A percentile compares a stretch with the other conserved stretches of the same genome.
Evolutionary conservation across 2,329 filamentous ascomycete species (phyloP).

Genomic region (Fusarium tuaranense): DNA sequence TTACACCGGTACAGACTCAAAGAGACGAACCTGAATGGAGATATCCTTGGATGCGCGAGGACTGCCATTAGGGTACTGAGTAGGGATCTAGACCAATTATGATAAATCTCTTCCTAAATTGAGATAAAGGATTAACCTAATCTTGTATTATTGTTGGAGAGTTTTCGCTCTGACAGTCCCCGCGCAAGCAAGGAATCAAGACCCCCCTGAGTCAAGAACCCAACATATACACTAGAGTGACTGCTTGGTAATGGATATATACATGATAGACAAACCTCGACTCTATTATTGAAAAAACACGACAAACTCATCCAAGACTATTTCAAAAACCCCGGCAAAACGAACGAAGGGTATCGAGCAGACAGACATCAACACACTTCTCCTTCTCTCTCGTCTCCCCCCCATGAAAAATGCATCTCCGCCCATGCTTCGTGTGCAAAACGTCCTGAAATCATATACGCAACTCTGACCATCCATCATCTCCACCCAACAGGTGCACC

Average conservation of each 20-base stretch:
- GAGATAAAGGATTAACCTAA: too few species aligned
- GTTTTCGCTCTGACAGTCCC: too few species aligned
- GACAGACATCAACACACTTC: conserved; percentile 39
- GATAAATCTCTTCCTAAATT: too few species aligned
- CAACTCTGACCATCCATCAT: conserved; percentile 8
- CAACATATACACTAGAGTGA: neutral
- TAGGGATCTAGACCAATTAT: too few species aligned
- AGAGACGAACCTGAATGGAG: neutral
- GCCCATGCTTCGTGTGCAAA: conserved; percentile 21
- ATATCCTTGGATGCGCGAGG: too few species aligned
- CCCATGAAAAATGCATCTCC: conserved; percentile 16
- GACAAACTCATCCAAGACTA: conserved; percentile 23
- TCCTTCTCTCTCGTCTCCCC: conserved; percentile 16
- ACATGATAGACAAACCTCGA: conserved; percentile 12
- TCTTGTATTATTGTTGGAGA: too few species aligned
- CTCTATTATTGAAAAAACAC: conserved; percentile 39
- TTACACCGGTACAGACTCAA: neutral
- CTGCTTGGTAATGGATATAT: conserved; percentile 17
- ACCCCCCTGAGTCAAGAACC: neutral
- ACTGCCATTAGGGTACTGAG: too few species aligned
- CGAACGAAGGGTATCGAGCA: conserved; percentile 48
- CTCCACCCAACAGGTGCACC: neutral
- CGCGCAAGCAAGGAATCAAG: too few species aligned
- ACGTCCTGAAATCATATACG: conserved; percentile 11
- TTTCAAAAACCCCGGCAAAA: conserved; percentile 29